These are phyloP conservation scores for Cochlearia excelsa DNA, from an alignment of 345 rosid species.

Conservation along the genomic window DNA sequence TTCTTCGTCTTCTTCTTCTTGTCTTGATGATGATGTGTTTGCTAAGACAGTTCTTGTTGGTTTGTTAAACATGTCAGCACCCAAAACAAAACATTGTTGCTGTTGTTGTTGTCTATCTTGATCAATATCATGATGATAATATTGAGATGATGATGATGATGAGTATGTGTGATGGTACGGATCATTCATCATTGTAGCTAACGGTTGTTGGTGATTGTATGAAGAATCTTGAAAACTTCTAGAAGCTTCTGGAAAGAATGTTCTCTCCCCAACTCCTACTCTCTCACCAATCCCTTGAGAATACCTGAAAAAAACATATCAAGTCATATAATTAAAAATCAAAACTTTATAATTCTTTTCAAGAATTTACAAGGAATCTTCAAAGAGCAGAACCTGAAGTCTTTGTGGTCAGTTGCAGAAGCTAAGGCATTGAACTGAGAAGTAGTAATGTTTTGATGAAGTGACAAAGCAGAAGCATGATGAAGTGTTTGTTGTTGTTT, in stretches of 20 bases:
- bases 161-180: constrained; percentile 37
- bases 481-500: constrained; percentile 34
- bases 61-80: constrained; percentile 60
- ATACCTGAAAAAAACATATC: constrained; percentile 35
- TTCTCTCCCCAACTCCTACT: constrained; percentile 36
- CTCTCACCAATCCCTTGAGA: constrained; percentile 46
- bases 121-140: too few relatives aligned
- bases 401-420: constrained; percentile 45
- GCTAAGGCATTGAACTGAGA: constrained; percentile 48
- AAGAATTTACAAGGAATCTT: neutral
- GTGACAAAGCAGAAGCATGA: constrained; percentile 39
- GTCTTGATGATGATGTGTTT: constrained; percentile 19
- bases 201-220: constrained; percentile 41
- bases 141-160: constrained; percentile 7
- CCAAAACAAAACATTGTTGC: constrained; percentile 57
- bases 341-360: neutral
- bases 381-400: constrained; percentile 45
- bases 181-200: constrained; percentile 31
- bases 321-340: too few relatives aligned
- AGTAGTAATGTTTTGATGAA: constrained; percentile 34
- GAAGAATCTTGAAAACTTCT: constrained; percentile 42
- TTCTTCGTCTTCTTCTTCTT: constrained; percentile 47
- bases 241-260: constrained; percentile 68
- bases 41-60: constrained; percentile 43
- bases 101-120: constrained; percentile 27